phyloP scores from a whole-genome alignment of 2,329 filamentous ascomycete genomes.

The Pyricularia sp. region DNA sequence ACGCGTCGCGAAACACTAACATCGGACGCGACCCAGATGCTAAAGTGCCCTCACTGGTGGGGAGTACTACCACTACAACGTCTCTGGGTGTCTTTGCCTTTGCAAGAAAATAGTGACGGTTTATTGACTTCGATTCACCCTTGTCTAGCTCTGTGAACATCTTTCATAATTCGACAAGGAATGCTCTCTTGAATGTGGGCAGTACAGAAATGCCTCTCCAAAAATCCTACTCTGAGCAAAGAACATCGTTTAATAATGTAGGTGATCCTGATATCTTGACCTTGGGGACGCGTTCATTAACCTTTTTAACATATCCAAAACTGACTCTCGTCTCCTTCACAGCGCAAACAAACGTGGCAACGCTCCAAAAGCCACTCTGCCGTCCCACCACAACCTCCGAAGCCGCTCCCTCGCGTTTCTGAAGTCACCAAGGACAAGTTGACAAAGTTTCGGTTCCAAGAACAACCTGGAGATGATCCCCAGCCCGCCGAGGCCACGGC shows the following conservation, averaged over 20 bases:
- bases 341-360: slow-evolving; percentile 39
- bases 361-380: slow-evolving; percentile 43
- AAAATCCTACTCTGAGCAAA: slow-evolving; percentile 30
- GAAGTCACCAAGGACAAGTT: slow-evolving; percentile 52
- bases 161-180: background rate
- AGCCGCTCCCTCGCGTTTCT: slow-evolving; percentile 40
- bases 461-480: slow-evolving; percentile 16
- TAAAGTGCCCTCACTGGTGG: background rate
- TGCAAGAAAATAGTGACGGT: background rate
- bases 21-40: slow-evolving; percentile 1
- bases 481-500: slow-evolving; percentile 8
- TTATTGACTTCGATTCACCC: background rate
- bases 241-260: slow-evolving; percentile 7
- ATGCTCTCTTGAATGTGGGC: background rate
- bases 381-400: slow-evolving; percentile 24
- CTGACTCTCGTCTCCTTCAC: background rate
- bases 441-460: slow-evolving; percentile 44
- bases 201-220: slow-evolving; percentile 26
- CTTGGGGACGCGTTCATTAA: background rate
- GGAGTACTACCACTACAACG: background rate
- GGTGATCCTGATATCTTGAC: background rate
- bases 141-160: background rate
- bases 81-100: background rate
- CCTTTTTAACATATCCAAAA: background rate
- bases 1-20: background rate